Evolutionary conservation across 768 basidiomycete species (phyloP).

Genomic region (Infundibulicybe gibba): DNA sequence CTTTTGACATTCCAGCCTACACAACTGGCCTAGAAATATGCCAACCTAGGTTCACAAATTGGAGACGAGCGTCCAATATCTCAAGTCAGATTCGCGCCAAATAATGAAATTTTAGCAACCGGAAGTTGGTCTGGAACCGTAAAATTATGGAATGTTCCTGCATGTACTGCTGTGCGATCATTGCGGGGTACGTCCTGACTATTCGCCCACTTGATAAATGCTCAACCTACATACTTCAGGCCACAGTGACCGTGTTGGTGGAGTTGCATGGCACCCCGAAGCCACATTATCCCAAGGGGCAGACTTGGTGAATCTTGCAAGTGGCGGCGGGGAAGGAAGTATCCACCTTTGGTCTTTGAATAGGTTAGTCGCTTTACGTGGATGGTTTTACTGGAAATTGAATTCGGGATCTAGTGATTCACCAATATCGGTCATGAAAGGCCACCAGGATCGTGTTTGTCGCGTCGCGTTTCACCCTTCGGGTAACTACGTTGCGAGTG

Average conservation of each 20-base stretch:
- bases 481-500: conserved; percentile 89
- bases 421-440: conserved; percentile 81
- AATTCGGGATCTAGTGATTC: conserved; percentile 54
- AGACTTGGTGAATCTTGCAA: conserved; percentile 77
- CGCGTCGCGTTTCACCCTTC: conserved; percentile 97
- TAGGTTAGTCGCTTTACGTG: conserved; percentile 42
- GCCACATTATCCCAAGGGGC: conserved; percentile 73
- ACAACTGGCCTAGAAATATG: conserved; percentile 59
- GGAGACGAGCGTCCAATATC: conserved; percentile 95
- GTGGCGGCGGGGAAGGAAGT: conserved; percentile 84
- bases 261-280: conserved; percentile 96
- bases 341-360: conserved; percentile 89
- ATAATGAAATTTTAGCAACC: conserved; percentile 83
- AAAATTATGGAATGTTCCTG: conserved; percentile 94
- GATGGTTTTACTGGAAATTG: not conserved
- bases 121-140: conserved; percentile 96
- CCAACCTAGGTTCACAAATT: conserved; percentile 95
- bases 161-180: conserved; percentile 75
- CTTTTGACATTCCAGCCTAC: not conserved
- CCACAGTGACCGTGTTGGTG: conserved; percentile 88
- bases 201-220: conserved; percentile 5
- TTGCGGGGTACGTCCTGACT: conserved; percentile 54
- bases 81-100: conserved; percentile 91
- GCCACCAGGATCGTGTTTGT: conserved; percentile 88
- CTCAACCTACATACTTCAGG: conserved; percentile 37